Conservation (phyloP, 495 filamentous ascomycete genomes). For the Penicillium lividum region DNA sequence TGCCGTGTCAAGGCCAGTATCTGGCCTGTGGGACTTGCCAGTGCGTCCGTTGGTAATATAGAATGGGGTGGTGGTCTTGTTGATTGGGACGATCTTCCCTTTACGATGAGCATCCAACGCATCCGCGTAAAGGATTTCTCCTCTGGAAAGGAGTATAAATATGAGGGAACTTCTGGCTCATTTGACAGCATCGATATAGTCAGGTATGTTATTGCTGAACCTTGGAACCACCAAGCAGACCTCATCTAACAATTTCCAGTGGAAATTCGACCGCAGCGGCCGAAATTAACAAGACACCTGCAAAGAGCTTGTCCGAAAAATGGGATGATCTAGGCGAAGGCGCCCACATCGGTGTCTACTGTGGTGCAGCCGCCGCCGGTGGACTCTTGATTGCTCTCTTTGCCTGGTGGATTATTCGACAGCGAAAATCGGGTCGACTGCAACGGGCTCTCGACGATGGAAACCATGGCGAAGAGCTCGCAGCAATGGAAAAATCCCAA, state of each 20-base stretch:
- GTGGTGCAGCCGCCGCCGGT: constrained; percentile 14
- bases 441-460: constrained; percentile 22
- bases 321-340: constrained; percentile 55
- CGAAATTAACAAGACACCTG: constrained; percentile 28
- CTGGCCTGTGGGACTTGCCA: constrained; percentile 36
- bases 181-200: constrained; percentile 42
- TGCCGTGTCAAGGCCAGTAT: constrained; percentile 27
- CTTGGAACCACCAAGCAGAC: constrained; percentile 4
- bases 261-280: constrained; percentile 59
- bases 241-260: constrained; percentile 7
- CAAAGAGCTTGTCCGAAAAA: constrained; percentile 51
- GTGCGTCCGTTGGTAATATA: constrained; percentile 50
- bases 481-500: constrained; percentile 10
- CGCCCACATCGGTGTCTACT: constrained; percentile 42
- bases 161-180: constrained; percentile 31
- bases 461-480: constrained; percentile 12
- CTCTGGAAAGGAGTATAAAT: constrained; percentile 37
- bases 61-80: constrained; percentile 75
- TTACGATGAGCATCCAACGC: constrained; percentile 63
- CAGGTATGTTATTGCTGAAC: constrained; percentile 43
- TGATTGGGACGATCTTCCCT: constrained; percentile 58
- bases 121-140: constrained; percentile 39
- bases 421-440: constrained; percentile 21
- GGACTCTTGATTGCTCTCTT: constrained; percentile 11
- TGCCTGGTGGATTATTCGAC: constrained; percentile 16